Evolutionary conservation across 2,329 filamentous ascomycete species (phyloP), one percentile per base, ranked within the genome.

Genomic region (Stagonosporopsis cucurbitacearum): DNA sequence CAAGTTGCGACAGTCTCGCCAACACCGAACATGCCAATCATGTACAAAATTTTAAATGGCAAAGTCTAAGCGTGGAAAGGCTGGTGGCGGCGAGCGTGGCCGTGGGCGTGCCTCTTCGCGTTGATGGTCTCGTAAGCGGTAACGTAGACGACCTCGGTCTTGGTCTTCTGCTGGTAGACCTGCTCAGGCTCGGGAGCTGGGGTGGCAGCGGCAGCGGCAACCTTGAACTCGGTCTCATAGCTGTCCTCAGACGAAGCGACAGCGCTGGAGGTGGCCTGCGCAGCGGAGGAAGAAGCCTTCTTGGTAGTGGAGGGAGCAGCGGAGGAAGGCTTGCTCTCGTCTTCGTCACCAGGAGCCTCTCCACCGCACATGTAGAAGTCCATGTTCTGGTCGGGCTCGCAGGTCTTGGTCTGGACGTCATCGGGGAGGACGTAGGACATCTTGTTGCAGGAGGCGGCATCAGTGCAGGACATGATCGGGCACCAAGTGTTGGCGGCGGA

Each of bases 331-430:
- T 32, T 44, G 44, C 43, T 50, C 41, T 42, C 19, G 42, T 63
- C 49, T 35, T 68, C 59, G 11, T 50, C 63, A 8, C 47, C 58
- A 6, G 72, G 70, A 11, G 69, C 64, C 6, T 72, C 53, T 20
- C 64, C 58, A 48, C 67, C 72, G 50, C 72, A 75, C 62, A 75
- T 64, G 67, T 75, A 75, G 57, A 74, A 70, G 40, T 66, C 60
- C 44, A 72, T 56, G 64, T 61, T 67, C 48, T 64, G 58, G 13
- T 62, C 44, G n/a, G 52, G 36, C 40, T 62, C 35, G 64, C 74
- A 76, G 20, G 59, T 65, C 64, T 70, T 70, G 45, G 74, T 75
- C 58, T 70, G 68, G 15, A 58, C 57, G 50, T 75, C 72, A 25
- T 75, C 63, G 23, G 65, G 63, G 22, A 65, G 57, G 49, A 74